These are phyloP conservation scores for Helicocarpus griseus DNA, from an alignment of 2,329 filamentous ascomycete species.

Conservation along the genomic window DNA sequence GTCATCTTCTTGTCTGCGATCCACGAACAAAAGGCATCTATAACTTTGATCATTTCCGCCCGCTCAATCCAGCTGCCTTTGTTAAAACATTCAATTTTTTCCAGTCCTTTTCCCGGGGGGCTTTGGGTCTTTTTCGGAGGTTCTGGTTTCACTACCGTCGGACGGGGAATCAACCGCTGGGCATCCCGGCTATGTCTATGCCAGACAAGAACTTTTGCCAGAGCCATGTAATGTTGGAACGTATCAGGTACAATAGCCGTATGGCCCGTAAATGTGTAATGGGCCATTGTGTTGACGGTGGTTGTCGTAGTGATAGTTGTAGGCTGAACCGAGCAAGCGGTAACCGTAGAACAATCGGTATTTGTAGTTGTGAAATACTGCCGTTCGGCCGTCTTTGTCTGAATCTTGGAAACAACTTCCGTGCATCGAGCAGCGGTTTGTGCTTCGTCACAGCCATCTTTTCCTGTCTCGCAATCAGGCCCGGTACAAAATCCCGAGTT, in stretches of 20 bases:
- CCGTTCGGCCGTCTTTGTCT: background rate
- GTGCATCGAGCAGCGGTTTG: slow-evolving; percentile 1
- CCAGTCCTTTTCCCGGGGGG: background rate
- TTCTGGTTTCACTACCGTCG: background rate
- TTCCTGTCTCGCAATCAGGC: background rate
- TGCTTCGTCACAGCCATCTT: background rate
- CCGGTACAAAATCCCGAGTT: background rate
- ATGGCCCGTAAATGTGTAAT: no score
- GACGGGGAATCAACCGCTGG: background rate
- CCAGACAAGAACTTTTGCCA: background rate
- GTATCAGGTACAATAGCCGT: background rate
- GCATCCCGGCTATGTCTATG: background rate
- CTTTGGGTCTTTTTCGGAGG: background rate
- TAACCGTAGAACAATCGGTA: background rate
- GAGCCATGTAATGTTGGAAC: background rate
- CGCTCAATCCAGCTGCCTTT: background rate
- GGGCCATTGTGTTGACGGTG: background rate
- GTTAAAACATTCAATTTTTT: background rate
- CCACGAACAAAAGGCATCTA: background rate
- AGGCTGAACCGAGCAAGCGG: background rate
- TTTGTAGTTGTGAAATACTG: background rate
- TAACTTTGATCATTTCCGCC: background rate
- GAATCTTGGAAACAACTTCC: background rate
- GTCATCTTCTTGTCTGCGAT: background rate
- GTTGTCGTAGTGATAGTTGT: slow-evolving; percentile 2